phyloP scores from a whole-genome alignment of 495 filamentous ascomycete species.

The Tuber aestivum region DNA sequence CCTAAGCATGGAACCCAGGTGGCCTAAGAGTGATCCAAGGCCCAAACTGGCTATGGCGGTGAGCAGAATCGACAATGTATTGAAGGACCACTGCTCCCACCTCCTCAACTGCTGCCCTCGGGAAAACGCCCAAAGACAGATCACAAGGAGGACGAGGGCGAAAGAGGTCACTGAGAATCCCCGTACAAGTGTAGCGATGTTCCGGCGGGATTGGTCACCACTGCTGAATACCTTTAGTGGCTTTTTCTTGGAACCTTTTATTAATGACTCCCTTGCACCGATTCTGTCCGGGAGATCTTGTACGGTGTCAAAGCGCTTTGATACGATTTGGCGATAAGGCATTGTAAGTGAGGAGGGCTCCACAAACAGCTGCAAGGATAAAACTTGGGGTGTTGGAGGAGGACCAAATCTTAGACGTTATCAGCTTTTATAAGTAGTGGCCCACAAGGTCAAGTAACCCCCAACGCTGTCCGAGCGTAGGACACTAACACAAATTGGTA shows the following conservation, averaged over 20 bases:
- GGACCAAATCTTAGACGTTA: background rate
- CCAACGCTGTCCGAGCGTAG: background rate
- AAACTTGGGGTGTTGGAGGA: background rate
- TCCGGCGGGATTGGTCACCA: background rate
- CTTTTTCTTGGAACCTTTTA: background rate
- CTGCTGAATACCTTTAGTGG: background rate
- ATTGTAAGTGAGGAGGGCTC: background rate
- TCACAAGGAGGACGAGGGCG: background rate
- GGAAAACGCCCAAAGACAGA: background rate
- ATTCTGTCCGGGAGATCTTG: background rate
- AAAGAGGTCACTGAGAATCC: background rate
- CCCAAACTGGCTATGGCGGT: background rate
- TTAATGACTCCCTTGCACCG: background rate
- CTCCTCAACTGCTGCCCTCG: background rate
- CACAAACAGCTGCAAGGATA: background rate
- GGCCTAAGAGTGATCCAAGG: background rate
- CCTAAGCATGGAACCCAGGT: background rate
- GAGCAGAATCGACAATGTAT: background rate
- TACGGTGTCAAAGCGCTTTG: background rate
- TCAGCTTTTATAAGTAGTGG: background rate
- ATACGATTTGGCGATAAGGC: background rate
- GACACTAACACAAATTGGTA: background rate
- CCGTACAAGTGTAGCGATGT: background rate
- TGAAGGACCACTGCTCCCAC: background rate
- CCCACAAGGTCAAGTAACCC: background rate